These are phyloP conservation scores for Colletotrichum brevisporum DNA, from an alignment of 2,329 filamentous ascomycete genomes.

Conservation along the genomic window DNA sequence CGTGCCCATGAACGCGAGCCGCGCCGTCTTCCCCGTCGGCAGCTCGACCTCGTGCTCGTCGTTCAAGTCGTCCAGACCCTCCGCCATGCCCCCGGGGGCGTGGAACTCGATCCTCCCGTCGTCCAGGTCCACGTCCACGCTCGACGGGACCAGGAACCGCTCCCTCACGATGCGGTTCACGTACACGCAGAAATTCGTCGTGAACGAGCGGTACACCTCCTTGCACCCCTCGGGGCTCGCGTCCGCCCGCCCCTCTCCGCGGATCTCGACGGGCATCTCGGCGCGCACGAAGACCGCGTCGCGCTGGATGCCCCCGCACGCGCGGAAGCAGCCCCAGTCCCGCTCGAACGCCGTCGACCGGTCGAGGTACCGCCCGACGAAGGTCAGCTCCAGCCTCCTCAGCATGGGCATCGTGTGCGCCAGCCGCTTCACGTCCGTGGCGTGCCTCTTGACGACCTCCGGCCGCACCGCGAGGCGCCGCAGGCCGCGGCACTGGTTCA, in stretches of 20 bases:
- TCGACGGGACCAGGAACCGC: constrained; percentile 8
- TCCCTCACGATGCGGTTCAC: constrained; percentile 19
- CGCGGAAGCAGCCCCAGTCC: neutral
- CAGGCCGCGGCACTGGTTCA: constrained; percentile 29
- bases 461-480: constrained; percentile 22
- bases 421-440: constrained; percentile 16
- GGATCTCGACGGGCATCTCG: constrained; percentile 4
- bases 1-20: constrained; percentile 20
- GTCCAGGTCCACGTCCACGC: neutral
- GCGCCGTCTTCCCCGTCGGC: constrained; percentile 23
- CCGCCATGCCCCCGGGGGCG: neutral
- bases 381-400: constrained; percentile 23
- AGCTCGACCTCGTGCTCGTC: constrained; percentile 9
- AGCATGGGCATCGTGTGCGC: constrained; percentile 6
- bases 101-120: constrained; percentile 4
- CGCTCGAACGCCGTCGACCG: neutral
- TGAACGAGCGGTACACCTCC: constrained; percentile 25
- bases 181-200: constrained; percentile 35
- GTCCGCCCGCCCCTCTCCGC: neutral
- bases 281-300: constrained; percentile 12
- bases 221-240: neutral
- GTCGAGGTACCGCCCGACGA: constrained; percentile 21
- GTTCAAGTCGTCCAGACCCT: constrained; percentile 4
- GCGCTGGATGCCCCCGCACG: constrained; percentile 1
- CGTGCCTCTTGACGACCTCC: constrained; percentile 18